phyloP scores from a whole-genome alignment of 345 rosid genomes.

The Eucalyptus marginata region DNA sequence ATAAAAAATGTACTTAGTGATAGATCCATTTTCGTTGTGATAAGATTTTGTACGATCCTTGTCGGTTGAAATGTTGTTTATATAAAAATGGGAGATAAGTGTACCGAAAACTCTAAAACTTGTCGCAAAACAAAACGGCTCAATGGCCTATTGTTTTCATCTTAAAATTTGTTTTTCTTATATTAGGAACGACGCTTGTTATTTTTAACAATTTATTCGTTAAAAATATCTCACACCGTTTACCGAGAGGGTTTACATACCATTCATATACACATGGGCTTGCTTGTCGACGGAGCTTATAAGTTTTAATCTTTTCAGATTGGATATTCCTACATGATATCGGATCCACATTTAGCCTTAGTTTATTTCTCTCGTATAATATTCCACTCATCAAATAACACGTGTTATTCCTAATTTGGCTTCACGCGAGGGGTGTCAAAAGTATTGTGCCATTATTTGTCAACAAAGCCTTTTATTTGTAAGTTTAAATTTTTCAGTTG shows the following conservation, averaged over 20 bases:
- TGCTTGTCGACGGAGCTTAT: not conserved
- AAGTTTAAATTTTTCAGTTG: not conserved
- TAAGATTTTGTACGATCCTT: too few relatives aligned
- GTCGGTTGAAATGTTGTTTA: too few relatives aligned
- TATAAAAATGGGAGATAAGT: too few relatives aligned
- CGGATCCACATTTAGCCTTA: not conserved
- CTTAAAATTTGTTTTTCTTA: too few relatives aligned
- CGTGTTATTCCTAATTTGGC: not conserved
- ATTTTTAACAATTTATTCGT: too few relatives aligned
- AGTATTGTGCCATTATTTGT: not conserved
- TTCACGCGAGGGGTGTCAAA: not conserved
- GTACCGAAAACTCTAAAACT: too few relatives aligned
- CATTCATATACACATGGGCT: not conserved
- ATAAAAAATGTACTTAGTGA: too few relatives aligned
- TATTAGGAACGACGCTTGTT: too few relatives aligned
- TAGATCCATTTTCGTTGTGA: too few relatives aligned
- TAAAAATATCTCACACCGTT: not conserved
- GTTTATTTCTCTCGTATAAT: not conserved
- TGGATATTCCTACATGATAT: not conserved
- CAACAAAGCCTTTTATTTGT: not conserved
- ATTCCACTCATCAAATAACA: not conserved
- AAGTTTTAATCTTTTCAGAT: not conserved
- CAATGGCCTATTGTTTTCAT: too few relatives aligned
- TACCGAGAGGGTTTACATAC: not conserved
- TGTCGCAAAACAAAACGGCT: too few relatives aligned